A percentile compares a stretch with the other conserved stretches of the same genome.
Evolutionary conservation across 257 asterid species (phyloP).

Genomic region (Asclepias syriaca): DNA sequence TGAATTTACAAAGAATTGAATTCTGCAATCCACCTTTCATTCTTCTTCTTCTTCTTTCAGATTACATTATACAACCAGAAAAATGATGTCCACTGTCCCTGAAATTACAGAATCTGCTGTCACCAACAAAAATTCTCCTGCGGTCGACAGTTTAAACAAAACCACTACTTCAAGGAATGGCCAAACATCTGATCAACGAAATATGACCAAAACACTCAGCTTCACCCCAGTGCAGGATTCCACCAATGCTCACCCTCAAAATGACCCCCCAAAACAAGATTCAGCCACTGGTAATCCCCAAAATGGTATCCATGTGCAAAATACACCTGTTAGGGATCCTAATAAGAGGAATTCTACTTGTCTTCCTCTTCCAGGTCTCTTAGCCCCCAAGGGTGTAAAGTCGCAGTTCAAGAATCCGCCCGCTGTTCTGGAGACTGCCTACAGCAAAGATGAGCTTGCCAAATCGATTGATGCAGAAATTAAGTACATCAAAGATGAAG

Average conservation of each 20-base stretch:
- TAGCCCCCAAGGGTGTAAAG: background rate
- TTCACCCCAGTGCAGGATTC: constrained; percentile 7
- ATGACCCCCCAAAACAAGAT: constrained; percentile 9
- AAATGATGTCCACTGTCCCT: background rate
- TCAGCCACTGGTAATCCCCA: background rate
- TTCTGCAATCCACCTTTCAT: background rate
- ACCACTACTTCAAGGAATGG: background rate
- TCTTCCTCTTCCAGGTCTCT: constrained; percentile 8
- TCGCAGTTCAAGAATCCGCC: background rate
- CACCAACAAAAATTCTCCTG: background rate
- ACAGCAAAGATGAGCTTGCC: constrained; percentile 11
- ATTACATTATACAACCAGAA: background rate
- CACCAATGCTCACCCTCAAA: background rate
- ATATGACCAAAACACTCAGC: background rate
- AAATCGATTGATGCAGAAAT: constrained; percentile 25
- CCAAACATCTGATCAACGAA: background rate
- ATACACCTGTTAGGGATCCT: background rate
- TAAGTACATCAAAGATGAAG: background rate
- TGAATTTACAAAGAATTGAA: background rate
- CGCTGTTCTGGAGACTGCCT: background rate
- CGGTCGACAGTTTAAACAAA: background rate
- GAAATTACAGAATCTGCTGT: background rate
- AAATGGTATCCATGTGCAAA: background rate
- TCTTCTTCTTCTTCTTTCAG: background rate
- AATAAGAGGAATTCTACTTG: constrained; percentile 1